Evolutionary conservation across 352 stramenopile species (phyloP).

Genomic region (Phytophthora hybrid): DNA sequence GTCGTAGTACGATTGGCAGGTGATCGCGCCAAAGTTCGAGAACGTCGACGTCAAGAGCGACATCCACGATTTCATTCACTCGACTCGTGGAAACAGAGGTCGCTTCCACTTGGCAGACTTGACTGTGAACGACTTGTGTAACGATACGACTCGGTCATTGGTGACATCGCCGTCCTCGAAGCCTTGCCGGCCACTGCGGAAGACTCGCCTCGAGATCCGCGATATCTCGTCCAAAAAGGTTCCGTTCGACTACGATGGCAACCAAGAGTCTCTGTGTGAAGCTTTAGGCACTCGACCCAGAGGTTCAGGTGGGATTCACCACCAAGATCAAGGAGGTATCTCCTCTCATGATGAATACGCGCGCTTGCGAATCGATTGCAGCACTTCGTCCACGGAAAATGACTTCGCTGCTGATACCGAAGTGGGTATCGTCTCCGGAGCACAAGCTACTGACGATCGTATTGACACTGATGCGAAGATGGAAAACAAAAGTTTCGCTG

Average conservation of each 20-base stretch:
- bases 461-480: not conserved
- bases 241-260: slow-evolving; percentile 68
- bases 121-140: slow-evolving; percentile 77
- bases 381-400: slow-evolving; percentile 12
- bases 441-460: not conserved
- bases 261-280: slow-evolving; percentile 54
- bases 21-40: slow-evolving; percentile 76
- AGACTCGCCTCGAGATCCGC: slow-evolving; percentile 62
- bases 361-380: slow-evolving; percentile 26
- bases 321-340: slow-evolving; percentile 4
- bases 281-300: slow-evolving; percentile 46
- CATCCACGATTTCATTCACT: slow-evolving; percentile 75
- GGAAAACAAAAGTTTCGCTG: slow-evolving; percentile 20
- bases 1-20: slow-evolving; percentile 87
- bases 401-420: slow-evolving; percentile 5
- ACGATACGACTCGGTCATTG: slow-evolving; percentile 40
- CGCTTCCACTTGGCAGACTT: slow-evolving; percentile 44
- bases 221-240: slow-evolving; percentile 74
- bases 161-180: slow-evolving; percentile 57
- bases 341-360: slow-evolving; percentile 6
- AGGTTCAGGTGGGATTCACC: not conserved
- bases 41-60: slow-evolving; percentile 74
- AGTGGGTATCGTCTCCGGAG: not conserved
- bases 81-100: slow-evolving; percentile 16
- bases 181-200: slow-evolving; percentile 54